Conservation (phyloP, 2,329 filamentous ascomycete species). For the Cordyceps tenuipes region DNA sequence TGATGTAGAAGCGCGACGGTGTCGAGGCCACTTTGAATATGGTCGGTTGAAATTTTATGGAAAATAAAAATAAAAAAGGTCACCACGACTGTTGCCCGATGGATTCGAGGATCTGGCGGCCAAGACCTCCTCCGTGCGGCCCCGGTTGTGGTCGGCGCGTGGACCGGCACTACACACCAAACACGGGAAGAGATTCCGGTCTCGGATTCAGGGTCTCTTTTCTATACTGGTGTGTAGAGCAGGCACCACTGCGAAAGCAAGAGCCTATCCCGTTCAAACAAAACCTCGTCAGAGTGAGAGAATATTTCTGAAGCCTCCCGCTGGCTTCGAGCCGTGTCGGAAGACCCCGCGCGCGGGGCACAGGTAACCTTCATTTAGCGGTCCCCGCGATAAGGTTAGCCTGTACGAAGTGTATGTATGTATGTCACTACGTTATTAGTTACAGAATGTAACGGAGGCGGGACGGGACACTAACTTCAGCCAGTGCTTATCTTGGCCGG, state of each 20-base stretch:
- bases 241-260: background rate
- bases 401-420: background rate
- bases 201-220: background rate
- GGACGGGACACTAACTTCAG: background rate
- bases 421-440: background rate
- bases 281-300: background rate
- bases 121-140: background rate
- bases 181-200: too few species aligned
- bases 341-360: background rate
- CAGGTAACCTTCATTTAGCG: background rate
- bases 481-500: background rate
- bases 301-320: background rate
- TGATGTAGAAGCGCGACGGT: background rate
- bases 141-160: conserved; percentile 2
- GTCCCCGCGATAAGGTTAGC: conserved; percentile 4
- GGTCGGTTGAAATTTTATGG: background rate
- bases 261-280: background rate
- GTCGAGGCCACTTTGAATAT: background rate
- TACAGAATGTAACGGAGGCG: too few species aligned
- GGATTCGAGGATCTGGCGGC: background rate
- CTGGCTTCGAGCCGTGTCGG: background rate
- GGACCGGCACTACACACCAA: background rate
- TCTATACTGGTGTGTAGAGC: background rate
- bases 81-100: background rate
- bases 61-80: background rate